Conservation (phyloP, 2,329 filamentous ascomycete genomes). For the Periconia macrospinosa region DNA sequence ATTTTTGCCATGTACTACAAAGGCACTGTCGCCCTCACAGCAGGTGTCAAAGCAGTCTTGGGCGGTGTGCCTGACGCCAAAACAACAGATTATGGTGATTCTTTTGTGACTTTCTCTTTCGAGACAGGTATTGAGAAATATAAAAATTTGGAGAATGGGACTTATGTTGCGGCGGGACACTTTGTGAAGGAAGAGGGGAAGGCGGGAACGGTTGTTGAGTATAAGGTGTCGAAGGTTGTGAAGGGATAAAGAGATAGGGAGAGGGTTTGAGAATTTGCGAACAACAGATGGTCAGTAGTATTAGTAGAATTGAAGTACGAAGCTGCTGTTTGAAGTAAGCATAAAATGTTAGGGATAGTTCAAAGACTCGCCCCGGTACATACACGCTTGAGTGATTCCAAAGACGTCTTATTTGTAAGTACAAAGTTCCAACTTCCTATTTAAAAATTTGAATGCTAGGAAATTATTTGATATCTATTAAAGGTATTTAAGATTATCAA, state of each 20-base stretch:
- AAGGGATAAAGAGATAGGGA: slow-evolving; percentile 6
- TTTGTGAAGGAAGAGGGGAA: slow-evolving; percentile 28
- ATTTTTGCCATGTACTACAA: slow-evolving; percentile 39
- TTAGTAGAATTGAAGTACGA: too few relatives aligned
- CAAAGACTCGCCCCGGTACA: too few relatives aligned
- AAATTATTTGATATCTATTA: too few relatives aligned
- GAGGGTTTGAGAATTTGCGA: too few relatives aligned
- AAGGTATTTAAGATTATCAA: too few relatives aligned
- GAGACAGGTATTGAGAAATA: slow-evolving; percentile 32
- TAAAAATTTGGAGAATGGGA: slow-evolving; percentile 31
- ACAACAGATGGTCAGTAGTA: too few relatives aligned
- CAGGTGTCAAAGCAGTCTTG: slow-evolving; percentile 26
- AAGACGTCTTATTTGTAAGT: too few relatives aligned
- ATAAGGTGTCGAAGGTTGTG: slow-evolving; percentile 33
- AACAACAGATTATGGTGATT: slow-evolving; percentile 34
- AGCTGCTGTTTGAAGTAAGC: too few relatives aligned
- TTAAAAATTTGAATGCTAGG: too few relatives aligned
- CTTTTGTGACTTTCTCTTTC: slow-evolving; percentile 32
- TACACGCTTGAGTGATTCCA: too few relatives aligned
- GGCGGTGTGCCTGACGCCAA: slow-evolving; percentile 22
- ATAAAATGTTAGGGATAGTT: too few relatives aligned
- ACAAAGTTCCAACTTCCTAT: too few relatives aligned
- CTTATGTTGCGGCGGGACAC: slow-evolving; percentile 32
- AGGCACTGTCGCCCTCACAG: slow-evolving; percentile 28
- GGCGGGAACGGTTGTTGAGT: slow-evolving; percentile 28